These are phyloP conservation scores for Fusarium piperis DNA, from an alignment of 2,329 filamentous ascomycete genomes.

Conservation along the genomic window DNA sequence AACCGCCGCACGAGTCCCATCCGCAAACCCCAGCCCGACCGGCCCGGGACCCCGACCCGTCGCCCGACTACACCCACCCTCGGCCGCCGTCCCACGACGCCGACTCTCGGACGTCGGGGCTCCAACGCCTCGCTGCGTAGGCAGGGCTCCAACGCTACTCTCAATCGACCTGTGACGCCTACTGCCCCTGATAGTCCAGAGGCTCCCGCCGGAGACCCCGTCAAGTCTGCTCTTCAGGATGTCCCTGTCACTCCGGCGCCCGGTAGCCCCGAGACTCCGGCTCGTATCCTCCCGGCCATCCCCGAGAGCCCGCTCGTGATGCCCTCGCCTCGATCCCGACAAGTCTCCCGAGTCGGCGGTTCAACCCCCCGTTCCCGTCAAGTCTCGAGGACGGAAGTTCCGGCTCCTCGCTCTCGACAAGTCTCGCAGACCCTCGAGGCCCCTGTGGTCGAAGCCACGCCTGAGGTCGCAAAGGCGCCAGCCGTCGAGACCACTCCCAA, in stretches of 20 bases:
- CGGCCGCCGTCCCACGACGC: constrained; percentile 30
- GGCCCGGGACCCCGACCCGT: constrained; percentile 26
- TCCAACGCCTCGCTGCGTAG: constrained; percentile 25
- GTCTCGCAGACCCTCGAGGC: constrained; percentile 23
- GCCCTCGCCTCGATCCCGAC: constrained; percentile 21
- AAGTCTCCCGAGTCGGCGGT: constrained; percentile 17
- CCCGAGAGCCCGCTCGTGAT: constrained; percentile 27
- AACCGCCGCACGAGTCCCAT: constrained; percentile 30
- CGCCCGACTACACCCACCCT: constrained; percentile 28
- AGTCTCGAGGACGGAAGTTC: constrained; percentile 5
- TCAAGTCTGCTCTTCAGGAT: constrained; percentile 5
- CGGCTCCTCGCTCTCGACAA: constrained; percentile 22
- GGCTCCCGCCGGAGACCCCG: constrained; percentile 6
- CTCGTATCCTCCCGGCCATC: constrained; percentile 23
- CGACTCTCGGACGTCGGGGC: constrained; percentile 17
- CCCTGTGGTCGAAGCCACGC: constrained; percentile 5
- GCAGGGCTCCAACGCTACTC: constrained; percentile 23
- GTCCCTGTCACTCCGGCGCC: not conserved
- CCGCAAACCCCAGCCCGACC: constrained; percentile 19
- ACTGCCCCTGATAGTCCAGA: not conserved
- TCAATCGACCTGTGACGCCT: constrained; percentile 26
- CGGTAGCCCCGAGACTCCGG: constrained; percentile 11
- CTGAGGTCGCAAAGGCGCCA: not conserved
- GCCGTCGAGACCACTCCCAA: not conserved
- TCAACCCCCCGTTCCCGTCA: constrained; percentile 16